Conservation (phyloP, 2,329 filamentous ascomycete species). For the Colletotrichum cereale region DNA sequence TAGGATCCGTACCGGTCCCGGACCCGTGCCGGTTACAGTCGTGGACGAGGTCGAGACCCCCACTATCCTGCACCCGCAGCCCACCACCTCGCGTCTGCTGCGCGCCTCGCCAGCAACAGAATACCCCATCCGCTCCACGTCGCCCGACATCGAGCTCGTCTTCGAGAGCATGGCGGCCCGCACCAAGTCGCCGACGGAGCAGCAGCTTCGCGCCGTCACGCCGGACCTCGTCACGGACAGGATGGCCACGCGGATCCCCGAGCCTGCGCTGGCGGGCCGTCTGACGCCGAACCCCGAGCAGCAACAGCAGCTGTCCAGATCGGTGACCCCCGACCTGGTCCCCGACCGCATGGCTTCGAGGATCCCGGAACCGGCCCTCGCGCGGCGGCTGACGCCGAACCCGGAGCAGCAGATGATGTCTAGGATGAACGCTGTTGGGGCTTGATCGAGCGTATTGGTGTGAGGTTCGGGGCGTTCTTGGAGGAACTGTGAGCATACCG, state of each 20-base stretch:
- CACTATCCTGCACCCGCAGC: constrained; percentile 66
- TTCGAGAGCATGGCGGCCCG: constrained; percentile 36
- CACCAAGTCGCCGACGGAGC: constrained; percentile 56
- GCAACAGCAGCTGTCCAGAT: constrained; percentile 48
- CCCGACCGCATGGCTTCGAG: constrained; percentile 57
- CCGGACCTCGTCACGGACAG: constrained; percentile 71
- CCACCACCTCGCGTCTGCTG: constrained; percentile 66
- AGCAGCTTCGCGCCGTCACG: constrained; percentile 54
- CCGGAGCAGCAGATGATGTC: constrained; percentile 58
- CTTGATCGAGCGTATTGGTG: constrained; percentile 35
- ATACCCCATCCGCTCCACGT: constrained; percentile 63
- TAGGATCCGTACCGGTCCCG: constrained; percentile 66
- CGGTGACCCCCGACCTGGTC: constrained; percentile 68
- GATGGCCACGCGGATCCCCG: constrained; percentile 53
- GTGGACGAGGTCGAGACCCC: constrained; percentile 58
- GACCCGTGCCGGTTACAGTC: constrained; percentile 53
- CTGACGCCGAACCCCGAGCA: constrained; percentile 63
- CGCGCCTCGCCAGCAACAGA: constrained; percentile 68
- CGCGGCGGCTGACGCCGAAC: constrained; percentile 60
- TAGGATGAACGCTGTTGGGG: constrained; percentile 45
- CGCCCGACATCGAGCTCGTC: constrained; percentile 37
- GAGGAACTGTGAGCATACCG: background rate
- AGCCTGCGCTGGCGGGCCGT: constrained; percentile 57
- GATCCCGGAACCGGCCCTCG: constrained; percentile 62
- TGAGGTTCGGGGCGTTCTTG: background rate